Evolutionary conservation across 164 flowering plant genomes (phyloP).

Genomic region (Kalanchoe fedtschenkoi): DNA sequence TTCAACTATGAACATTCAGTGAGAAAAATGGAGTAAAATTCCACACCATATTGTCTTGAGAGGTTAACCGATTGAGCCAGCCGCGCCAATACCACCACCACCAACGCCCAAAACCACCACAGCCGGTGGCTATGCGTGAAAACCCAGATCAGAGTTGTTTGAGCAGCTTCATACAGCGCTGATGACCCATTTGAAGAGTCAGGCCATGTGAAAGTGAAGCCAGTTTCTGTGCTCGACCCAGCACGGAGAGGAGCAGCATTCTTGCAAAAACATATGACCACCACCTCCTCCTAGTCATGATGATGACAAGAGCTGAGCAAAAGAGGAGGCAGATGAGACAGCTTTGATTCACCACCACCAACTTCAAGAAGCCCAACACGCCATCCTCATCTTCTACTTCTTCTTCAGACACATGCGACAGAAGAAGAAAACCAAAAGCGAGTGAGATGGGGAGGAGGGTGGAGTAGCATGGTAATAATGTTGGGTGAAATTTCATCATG

Average conservation of each 20-base stretch:
- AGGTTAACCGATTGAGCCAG: background rate
- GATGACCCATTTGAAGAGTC: background rate
- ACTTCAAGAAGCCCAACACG: too few species aligned
- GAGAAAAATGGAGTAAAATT: slow-evolving; percentile 1
- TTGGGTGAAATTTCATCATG: background rate
- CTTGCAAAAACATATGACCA: background rate
- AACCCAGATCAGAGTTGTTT: background rate
- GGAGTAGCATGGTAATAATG: background rate
- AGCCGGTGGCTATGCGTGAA: background rate
- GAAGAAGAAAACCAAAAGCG: background rate
- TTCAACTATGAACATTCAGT: background rate
- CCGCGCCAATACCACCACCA: background rate
- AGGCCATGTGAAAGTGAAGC: background rate
- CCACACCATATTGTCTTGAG: background rate
- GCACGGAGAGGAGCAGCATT: background rate
- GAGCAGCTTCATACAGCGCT: background rate
- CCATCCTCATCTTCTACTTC: background rate
- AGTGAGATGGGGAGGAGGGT: background rate
- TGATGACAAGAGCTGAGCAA: background rate
- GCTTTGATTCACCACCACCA: background rate
- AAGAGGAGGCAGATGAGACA: background rate
- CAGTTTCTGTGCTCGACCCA: background rate
- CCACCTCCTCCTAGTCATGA: background rate
- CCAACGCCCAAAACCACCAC: background rate
- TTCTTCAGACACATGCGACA: background rate